Percentiles rank a stretch among this genome's conserved stretches.
Evolutionary conservation across 306 rosid genomes (phyloP).

Genomic region (Medicago lupulina): DNA sequence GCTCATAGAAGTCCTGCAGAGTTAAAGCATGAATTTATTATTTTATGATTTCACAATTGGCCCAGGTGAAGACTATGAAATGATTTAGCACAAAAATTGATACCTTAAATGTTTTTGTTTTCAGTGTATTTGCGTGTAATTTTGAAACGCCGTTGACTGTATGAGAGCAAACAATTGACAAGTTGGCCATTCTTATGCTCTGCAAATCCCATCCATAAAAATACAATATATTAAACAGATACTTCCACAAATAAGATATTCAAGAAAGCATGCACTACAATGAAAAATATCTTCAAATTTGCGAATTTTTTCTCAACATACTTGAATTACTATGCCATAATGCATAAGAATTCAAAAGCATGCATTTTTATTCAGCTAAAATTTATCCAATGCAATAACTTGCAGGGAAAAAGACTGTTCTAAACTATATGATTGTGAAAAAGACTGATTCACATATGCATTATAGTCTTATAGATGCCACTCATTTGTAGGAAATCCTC

Average conservation of each 20-base stretch:
- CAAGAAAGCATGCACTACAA: conserved; percentile 27
- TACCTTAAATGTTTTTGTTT: conserved; percentile 69
- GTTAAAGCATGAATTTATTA: conserved; percentile 26
- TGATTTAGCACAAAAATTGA: conserved; percentile 26
- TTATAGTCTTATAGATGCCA: no score
- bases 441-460: not conserved
- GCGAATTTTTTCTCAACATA: conserved; percentile 18
- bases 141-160: conserved; percentile 75
- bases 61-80: conserved; percentile 28
- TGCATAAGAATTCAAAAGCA: conserved; percentile 24
- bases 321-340: conserved; percentile 10
- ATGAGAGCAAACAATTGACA: conserved; percentile 68
- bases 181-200: conserved; percentile 73
- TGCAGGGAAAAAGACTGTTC: conserved; percentile 21
- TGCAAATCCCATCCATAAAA: conserved; percentile 50
- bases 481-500: conserved; percentile 9
- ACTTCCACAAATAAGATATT: conserved; percentile 31
- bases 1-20: conserved; percentile 75
- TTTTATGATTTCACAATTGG: conserved; percentile 31
- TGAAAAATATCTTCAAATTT: not conserved
- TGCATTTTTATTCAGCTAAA: conserved; percentile 27
- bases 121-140: conserved; percentile 63
- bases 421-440: conserved; percentile 21
- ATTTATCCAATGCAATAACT: conserved; percentile 6
- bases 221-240: conserved; percentile 29